phyloP scores from a whole-genome alignment of 2,329 filamentous ascomycete genomes.

The Septoria petroselini region DNA sequence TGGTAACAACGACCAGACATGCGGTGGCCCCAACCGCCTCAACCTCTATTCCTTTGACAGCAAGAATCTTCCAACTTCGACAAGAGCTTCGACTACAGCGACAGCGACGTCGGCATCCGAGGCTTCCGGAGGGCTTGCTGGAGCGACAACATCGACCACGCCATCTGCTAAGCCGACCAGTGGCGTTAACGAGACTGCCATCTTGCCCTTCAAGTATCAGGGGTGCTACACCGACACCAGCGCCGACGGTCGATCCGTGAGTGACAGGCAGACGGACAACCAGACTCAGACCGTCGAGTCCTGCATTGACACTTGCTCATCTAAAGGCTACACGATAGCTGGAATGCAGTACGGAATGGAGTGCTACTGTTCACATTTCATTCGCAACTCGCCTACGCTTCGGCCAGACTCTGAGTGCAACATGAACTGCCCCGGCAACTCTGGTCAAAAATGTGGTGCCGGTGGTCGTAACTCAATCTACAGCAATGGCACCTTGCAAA shows the following conservation, averaged over 20 bases:
- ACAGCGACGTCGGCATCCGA: slow-evolving; percentile 3
- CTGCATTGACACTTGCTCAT: slow-evolving; percentile 33
- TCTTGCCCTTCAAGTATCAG: slow-evolving; percentile 26
- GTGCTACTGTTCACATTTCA: slow-evolving; percentile 37
- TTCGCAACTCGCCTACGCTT: slow-evolving; percentile 29
- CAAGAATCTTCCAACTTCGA: slow-evolving; percentile 18
- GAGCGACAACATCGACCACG: slow-evolving; percentile 22
- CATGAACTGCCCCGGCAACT: slow-evolving; percentile 33
- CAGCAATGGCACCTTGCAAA: slow-evolving; percentile 27
- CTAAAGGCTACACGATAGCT: slow-evolving; percentile 36
- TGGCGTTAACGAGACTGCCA: slow-evolving; percentile 28
- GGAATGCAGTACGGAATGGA: slow-evolving; percentile 35
- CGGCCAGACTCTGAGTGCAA: slow-evolving; percentile 30
- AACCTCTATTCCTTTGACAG: slow-evolving; percentile 32
- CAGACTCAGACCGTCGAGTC: slow-evolving; percentile 25
- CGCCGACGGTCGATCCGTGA: slow-evolving; percentile 24
- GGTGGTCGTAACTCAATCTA: slow-evolving; percentile 33
- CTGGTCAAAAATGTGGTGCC: slow-evolving; percentile 34
- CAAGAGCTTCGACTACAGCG: slow-evolving; percentile 1
- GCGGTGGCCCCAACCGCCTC: slow-evolving; percentile 32
- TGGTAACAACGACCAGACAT: slow-evolving; percentile 31
- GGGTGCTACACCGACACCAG: slow-evolving; percentile 32
- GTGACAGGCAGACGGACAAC: slow-evolving; percentile 20
- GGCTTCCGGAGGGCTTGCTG: not conserved
- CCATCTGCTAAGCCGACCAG: slow-evolving; percentile 25